phyloP scores from a whole-genome alignment of 768 basidiomycete genomes.

The Plicaturopsis crispa region DNA sequence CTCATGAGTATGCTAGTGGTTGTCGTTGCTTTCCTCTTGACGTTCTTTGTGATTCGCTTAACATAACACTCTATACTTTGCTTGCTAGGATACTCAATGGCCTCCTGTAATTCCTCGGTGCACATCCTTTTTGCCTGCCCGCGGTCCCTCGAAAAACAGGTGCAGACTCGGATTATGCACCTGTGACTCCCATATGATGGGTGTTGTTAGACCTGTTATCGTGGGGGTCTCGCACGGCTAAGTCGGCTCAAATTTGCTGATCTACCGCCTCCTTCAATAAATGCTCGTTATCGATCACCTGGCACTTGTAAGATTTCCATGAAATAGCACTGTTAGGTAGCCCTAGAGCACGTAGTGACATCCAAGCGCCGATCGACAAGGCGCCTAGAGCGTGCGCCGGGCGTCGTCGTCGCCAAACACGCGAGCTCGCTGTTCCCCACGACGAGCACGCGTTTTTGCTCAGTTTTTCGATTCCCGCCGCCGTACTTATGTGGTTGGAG shows the following conservation, averaged over 20 bases:
- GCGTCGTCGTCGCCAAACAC: not conserved
- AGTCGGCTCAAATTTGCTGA: not conserved
- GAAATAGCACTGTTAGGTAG: not conserved
- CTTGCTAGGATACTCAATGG: too few relatives aligned
- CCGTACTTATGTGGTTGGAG: not conserved
- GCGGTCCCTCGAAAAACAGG: too few relatives aligned
- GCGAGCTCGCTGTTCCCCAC: not conserved
- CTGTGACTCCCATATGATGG: not conserved
- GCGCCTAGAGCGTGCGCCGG: not conserved
- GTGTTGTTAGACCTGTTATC: not conserved
- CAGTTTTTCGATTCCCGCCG: not conserved
- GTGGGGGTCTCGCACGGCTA: not conserved
- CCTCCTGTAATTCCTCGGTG: too few relatives aligned
- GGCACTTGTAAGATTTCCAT: not conserved
- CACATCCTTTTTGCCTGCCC: too few relatives aligned
- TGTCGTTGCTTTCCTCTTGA: constrained; percentile 57
- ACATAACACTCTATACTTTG: too few relatives aligned
- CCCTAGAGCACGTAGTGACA: not conserved
- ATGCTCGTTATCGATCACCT: not conserved
- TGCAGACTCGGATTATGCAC: too few relatives aligned
- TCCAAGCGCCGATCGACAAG: not conserved
- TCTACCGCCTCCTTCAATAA: not conserved
- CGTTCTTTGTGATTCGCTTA: constrained; percentile 68
- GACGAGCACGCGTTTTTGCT: not conserved
- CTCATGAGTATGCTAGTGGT: constrained; percentile 61